phyloP scores from a whole-genome alignment of 177 flowering plant species.

The Telopea speciosissima region DNA sequence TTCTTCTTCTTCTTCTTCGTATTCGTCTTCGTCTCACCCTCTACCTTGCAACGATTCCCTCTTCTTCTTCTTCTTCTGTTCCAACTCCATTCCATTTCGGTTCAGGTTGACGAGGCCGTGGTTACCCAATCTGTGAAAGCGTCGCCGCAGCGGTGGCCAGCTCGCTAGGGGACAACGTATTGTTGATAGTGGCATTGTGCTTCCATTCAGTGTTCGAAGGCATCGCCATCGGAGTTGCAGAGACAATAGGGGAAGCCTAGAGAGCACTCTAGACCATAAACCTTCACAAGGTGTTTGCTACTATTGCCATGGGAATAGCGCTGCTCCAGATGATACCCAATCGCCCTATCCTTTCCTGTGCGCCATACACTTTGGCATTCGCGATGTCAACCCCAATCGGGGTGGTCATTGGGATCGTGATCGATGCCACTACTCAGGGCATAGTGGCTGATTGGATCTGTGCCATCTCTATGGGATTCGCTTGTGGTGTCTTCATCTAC shows the following conservation, averaged over 20 bases:
- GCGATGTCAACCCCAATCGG: slow-evolving; percentile 68
- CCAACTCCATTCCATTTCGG: too few species aligned
- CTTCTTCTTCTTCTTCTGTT: too few species aligned
- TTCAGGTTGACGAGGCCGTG: slow-evolving; percentile 11
- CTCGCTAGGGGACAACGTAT: slow-evolving; percentile 61
- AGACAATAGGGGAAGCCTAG: too few species aligned
- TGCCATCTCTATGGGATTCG: slow-evolving; percentile 80
- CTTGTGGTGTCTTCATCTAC: slow-evolving; percentile 70
- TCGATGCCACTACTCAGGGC: slow-evolving; percentile 76
- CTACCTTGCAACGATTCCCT: too few species aligned
- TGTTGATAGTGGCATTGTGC: slow-evolving; percentile 65
- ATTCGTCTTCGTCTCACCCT: too few species aligned
- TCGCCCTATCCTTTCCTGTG: too few species aligned
- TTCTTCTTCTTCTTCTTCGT: too few species aligned
- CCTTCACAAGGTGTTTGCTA: too few species aligned
- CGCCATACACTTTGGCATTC: slow-evolving; percentile 82
- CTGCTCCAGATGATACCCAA: too few species aligned
- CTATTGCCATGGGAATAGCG: slow-evolving; percentile 72
- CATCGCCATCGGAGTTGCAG: too few species aligned
- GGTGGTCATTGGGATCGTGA: slow-evolving; percentile 61
- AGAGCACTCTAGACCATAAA: too few species aligned
- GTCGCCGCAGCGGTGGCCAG: too few species aligned
- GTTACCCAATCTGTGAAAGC: slow-evolving; percentile 9
- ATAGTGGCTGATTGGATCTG: slow-evolving; percentile 71
- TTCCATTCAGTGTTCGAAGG: slow-evolving; percentile 79